Conservation (phyloP, 768 basidiomycete genomes). For the Gyrodon lividus region DNA sequence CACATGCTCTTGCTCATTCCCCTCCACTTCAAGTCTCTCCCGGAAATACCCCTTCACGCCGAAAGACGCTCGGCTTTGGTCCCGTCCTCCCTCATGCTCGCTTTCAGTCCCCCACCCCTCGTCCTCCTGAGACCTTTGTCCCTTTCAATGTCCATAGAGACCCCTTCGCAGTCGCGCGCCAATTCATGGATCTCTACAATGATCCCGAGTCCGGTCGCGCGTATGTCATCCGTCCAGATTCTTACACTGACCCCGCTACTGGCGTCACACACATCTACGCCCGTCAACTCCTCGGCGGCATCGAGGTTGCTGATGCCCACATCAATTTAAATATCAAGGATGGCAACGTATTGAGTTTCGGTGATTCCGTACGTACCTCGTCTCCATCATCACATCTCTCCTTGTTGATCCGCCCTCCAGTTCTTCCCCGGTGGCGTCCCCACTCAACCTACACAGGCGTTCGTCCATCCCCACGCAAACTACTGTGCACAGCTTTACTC, state of each 20-base stretch:
- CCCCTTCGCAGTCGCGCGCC: slow-evolving; percentile 59
- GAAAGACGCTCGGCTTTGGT: slow-evolving; percentile 92
- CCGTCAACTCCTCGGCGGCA: slow-evolving; percentile 78
- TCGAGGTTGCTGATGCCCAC: slow-evolving; percentile 88
- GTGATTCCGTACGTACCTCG: slow-evolving; percentile 67
- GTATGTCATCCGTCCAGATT: slow-evolving; percentile 73
- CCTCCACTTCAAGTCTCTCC: slow-evolving; percentile 14
- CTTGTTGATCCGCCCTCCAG: slow-evolving; percentile 36
- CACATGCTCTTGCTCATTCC: slow-evolving; percentile 49
- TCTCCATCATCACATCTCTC: not conserved
- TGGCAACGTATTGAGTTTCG: slow-evolving; percentile 80
- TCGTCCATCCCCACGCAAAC: slow-evolving; percentile 49
- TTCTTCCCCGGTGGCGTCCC: slow-evolving; percentile 73
- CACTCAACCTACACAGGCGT: slow-evolving; percentile 26
- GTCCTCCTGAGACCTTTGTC: slow-evolving; percentile 35
- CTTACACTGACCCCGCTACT: slow-evolving; percentile 82
- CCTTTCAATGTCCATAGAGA: slow-evolving; percentile 42
- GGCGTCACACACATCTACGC: slow-evolving; percentile 90
- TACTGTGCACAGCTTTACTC: slow-evolving; percentile 48
- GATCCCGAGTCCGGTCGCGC: slow-evolving; percentile 35
- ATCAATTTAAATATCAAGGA: slow-evolving; percentile 91
- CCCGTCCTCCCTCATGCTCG: slow-evolving; percentile 73
- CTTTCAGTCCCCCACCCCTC: slow-evolving; percentile 55
- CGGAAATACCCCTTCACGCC: slow-evolving; percentile 25
- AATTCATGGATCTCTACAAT: slow-evolving; percentile 50